phyloP scores from a whole-genome alignment of 345 rosid species.

The Hirschfeldia incana region DNA sequence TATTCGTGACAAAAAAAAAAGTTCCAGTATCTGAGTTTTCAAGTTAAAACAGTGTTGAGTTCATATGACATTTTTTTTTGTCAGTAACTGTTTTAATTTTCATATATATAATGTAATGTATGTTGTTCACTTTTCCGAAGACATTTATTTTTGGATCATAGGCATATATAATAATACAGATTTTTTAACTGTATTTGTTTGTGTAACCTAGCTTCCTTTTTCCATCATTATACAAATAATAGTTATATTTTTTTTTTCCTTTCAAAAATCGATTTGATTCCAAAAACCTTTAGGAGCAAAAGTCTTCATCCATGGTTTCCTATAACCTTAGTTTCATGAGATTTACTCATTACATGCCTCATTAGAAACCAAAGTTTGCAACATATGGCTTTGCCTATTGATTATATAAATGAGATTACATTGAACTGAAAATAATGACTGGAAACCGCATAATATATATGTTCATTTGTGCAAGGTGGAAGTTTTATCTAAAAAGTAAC shows the following conservation, averaged over 20 bases:
- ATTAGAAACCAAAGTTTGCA: background rate
- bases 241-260: background rate
- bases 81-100: too few species aligned
- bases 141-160: background rate
- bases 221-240: too few species aligned
- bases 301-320: background rate
- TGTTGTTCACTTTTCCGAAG: background rate
- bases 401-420: background rate
- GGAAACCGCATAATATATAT: background rate
- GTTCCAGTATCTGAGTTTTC: too few species aligned
- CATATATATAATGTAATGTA: background rate
- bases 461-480: background rate
- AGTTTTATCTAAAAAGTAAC: too few species aligned
- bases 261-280: background rate
- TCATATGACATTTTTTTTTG: too few species aligned
- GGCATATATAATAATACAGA: background rate
- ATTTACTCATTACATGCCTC: background rate
- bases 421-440: background rate
- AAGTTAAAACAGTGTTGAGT: too few species aligned
- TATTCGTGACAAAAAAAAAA: too few species aligned
- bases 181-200: background rate
- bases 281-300: background rate
- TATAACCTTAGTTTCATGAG: background rate
- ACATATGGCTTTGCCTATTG: background rate
- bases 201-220: background rate